Percentiles rank a stretch among this genome's conserved stretches.
These are phyloP conservation scores for Diaporthe sp. DNA, from an alignment of 2,329 filamentous ascomycete genomes.

Conservation along the genomic window DNA sequence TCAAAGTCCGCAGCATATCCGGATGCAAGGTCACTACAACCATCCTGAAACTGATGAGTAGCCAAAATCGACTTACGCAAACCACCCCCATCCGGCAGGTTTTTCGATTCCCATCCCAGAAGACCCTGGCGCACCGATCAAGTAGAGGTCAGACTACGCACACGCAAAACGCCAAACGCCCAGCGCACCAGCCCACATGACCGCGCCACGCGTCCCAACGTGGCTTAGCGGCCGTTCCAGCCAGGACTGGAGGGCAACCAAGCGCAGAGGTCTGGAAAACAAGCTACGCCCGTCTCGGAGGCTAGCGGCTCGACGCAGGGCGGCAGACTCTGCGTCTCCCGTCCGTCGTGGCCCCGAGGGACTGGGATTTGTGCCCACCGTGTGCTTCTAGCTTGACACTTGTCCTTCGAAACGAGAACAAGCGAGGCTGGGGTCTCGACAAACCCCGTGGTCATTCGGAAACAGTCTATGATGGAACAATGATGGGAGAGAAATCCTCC, in stretches of 20 bases:
- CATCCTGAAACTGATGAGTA: neutral
- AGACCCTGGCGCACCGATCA: conserved; percentile 9
- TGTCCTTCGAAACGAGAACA: neutral
- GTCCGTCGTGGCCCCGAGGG: neutral
- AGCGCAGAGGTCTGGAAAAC: neutral
- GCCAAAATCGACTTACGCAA: neutral
- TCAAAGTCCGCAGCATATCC: neutral
- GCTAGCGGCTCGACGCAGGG: conserved; percentile 15
- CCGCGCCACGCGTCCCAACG: conserved; percentile 3
- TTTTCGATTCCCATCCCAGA: neutral
- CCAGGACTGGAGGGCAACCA: neutral
- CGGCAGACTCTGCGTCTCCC: conserved; percentile 29
- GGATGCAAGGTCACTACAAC: neutral
- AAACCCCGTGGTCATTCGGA: neutral
- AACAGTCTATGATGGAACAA: conserved; percentile 20
- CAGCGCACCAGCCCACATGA: conserved; percentile 16
- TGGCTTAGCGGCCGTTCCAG: conserved; percentile 22
- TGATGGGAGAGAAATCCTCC: neutral
- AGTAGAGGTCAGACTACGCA: neutral
- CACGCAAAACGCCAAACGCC: neutral
- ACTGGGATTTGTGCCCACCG: conserved; percentile 1
- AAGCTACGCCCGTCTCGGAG: conserved; percentile 21
- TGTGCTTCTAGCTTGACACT: neutral
- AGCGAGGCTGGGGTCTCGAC: neutral
- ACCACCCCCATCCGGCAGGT: neutral